Evolutionary conservation across 345 rosid species (phyloP).

Genomic region (Salix exigua): DNA sequence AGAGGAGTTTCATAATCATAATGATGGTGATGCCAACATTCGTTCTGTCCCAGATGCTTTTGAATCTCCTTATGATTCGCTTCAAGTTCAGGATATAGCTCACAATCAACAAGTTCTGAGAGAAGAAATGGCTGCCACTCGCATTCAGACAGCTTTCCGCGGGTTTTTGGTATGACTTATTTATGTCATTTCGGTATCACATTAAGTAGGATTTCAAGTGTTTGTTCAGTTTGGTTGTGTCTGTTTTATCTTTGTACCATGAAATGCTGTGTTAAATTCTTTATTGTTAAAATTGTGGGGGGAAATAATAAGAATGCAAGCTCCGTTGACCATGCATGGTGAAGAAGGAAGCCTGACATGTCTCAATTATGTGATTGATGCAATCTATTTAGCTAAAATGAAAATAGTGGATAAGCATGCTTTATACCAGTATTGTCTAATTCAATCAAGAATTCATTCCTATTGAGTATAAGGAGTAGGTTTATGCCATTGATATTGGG

Average conservation of each 20-base stretch:
- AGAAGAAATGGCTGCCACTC: constrained; percentile 73
- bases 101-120: constrained; percentile 35
- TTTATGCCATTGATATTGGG: background rate
- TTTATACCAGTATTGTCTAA: background rate
- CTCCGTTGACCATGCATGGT: background rate
- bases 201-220: background rate
- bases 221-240: background rate
- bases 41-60: constrained; percentile 36
- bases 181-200: background rate
- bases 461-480: background rate
- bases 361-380: background rate
- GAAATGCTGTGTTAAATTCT: background rate
- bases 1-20: constrained; percentile 43
- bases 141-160: constrained; percentile 90
- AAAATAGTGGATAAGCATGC: background rate
- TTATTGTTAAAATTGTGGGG: background rate
- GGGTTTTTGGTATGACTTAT: constrained; percentile 72
- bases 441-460: background rate
- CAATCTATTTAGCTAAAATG: background rate
- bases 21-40: constrained; percentile 33
- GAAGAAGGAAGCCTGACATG: background rate
- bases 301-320: background rate
- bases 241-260: background rate
- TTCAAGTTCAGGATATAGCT: constrained; percentile 42
- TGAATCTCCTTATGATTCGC: constrained; percentile 51